A percentile compares a stretch with the other conserved stretches of the same genome.
Evolutionary conservation across 2,329 filamentous ascomycete species (phyloP).

Genomic region (Bipolaris bicolor): DNA sequence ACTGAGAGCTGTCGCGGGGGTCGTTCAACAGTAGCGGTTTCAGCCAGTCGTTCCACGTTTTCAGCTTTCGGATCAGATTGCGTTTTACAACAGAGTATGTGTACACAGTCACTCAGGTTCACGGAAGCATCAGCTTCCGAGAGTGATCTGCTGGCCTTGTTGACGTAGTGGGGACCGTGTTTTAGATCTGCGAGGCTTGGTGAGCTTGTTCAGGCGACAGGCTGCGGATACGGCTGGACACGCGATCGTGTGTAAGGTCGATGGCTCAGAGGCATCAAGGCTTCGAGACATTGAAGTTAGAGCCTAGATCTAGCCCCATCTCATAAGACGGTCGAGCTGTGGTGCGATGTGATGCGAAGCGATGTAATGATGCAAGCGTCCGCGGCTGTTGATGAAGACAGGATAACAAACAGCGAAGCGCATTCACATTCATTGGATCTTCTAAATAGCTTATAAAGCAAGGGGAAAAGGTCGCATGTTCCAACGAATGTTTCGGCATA

Average conservation of each 20-base stretch:
- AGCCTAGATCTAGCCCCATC: neutral
- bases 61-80: conserved; percentile 12
- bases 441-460: neutral
- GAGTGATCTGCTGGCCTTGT: neutral
- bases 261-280: neutral
- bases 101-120: conserved; percentile 1
- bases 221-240: neutral
- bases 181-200: conserved; percentile 10
- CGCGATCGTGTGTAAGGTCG: too few relatives aligned
- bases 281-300: neutral
- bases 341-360: neutral
- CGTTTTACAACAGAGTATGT: conserved; percentile 24
- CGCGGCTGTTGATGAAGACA: neutral
- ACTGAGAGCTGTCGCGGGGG: conserved; percentile 5
- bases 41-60: conserved; percentile 20
- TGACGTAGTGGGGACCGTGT: conserved; percentile 3
- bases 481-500: neutral
- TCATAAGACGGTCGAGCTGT: neutral
- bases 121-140: conserved; percentile 10
- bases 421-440: neutral
- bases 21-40: conserved; percentile 19
- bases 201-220: conserved; percentile 18
- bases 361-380: neutral
- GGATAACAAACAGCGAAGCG: neutral
- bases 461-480: neutral